phyloP scores from a whole-genome alignment of 2,329 filamentous ascomycete genomes.

The Stemphylium vesicarium region DNA sequence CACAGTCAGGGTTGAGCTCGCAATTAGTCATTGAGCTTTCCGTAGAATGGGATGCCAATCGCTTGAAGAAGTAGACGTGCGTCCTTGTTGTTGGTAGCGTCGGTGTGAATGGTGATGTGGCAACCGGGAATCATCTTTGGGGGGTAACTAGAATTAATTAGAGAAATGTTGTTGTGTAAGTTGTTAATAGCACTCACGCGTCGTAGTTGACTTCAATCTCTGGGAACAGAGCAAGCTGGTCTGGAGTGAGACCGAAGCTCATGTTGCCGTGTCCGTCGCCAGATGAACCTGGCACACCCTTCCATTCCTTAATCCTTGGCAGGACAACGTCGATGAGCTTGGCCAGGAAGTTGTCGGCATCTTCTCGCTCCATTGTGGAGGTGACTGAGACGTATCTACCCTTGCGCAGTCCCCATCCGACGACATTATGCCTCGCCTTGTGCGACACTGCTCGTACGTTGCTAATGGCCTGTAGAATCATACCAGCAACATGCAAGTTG shows the following conservation, averaged over 20 bases:
- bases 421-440: slow-evolving; percentile 71
- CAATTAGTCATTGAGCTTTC: slow-evolving; percentile 62
- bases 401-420: slow-evolving; percentile 75
- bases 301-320: slow-evolving; percentile 96
- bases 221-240: slow-evolving; percentile 83
- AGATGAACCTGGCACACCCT: slow-evolving; percentile 74
- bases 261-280: slow-evolving; percentile 92
- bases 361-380: slow-evolving; percentile 75
- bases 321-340: slow-evolving; percentile 90
- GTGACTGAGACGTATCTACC: slow-evolving; percentile 78
- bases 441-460: slow-evolving; percentile 76
- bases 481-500: slow-evolving; percentile 80
- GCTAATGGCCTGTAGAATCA: slow-evolving; percentile 84
- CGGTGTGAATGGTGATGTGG: slow-evolving; percentile 83
- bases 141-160: slow-evolving; percentile 58
- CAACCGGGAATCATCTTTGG: slow-evolving; percentile 83
- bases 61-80: slow-evolving; percentile 76
- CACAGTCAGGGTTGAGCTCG: slow-evolving; percentile 1
- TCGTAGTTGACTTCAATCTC: slow-evolving; percentile 96
- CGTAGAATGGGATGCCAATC: slow-evolving; percentile 81
- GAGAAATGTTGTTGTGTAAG: not conserved
- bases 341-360: slow-evolving; percentile 88
- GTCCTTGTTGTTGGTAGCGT: slow-evolving; percentile 83
- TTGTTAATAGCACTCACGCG: slow-evolving; percentile 63
- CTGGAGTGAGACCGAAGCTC: slow-evolving; percentile 76